Conservation (phyloP, 2,329 filamentous ascomycete genomes). For the Epichloe scottii region DNA sequence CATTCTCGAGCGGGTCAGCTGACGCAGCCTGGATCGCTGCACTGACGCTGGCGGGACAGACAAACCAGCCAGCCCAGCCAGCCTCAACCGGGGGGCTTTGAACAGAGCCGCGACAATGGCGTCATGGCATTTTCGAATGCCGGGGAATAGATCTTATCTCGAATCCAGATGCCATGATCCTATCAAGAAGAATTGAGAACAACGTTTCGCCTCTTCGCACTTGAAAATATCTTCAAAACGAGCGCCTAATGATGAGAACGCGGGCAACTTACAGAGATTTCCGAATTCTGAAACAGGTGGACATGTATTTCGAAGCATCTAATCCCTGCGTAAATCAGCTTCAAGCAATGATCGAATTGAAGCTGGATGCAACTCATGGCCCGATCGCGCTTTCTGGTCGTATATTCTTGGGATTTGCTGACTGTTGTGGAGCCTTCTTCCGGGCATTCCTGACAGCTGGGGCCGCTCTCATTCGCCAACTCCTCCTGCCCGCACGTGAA, state of each 20-base stretch:
- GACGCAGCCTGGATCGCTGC: background rate
- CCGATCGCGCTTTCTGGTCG: background rate
- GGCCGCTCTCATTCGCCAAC: constrained; percentile 3
- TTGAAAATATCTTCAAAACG: background rate
- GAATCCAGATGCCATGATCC: background rate
- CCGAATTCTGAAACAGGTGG: background rate
- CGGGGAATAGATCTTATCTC: constrained; percentile 3
- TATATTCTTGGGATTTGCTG: background rate
- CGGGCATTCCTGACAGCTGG: background rate
- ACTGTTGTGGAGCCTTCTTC: constrained; percentile 2
- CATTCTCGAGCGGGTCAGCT: background rate
- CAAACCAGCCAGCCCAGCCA: constrained; percentile 9
- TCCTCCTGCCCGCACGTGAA: constrained; percentile 4
- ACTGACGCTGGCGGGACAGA: background rate
- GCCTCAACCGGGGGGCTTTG: constrained; percentile 16
- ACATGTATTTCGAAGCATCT: background rate
- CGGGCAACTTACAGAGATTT: background rate
- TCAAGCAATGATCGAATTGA: background rate
- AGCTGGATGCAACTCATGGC: constrained; percentile 1
- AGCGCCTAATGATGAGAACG: background rate
- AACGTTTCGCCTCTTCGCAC: background rate
- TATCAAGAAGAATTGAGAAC: background rate
- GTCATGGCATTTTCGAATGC: constrained; percentile 10
- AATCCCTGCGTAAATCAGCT: background rate
- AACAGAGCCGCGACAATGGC: constrained; percentile 16